phyloP scores from a whole-genome alignment of 2,329 filamentous ascomycete genomes.

The Juglanconis oblonga region DNA sequence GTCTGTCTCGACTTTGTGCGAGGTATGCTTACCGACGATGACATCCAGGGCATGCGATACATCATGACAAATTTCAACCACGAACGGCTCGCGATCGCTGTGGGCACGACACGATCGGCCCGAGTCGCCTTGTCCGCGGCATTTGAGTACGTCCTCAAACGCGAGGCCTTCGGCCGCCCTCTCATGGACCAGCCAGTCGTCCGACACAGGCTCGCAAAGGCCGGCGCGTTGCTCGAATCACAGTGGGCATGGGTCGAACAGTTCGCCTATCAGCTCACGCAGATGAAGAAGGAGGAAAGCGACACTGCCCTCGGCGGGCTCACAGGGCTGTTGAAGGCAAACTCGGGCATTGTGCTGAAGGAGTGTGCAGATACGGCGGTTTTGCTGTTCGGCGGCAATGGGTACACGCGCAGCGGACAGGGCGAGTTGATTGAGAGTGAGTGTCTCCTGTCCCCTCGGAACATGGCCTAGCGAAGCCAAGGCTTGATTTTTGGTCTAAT shows the following conservation, averaged over 20 bases:
- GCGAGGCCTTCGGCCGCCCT: conserved; percentile 40
- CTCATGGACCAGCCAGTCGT: conserved; percentile 75
- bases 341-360: conserved; percentile 68
- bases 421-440: conserved; percentile 69
- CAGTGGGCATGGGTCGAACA: conserved; percentile 72
- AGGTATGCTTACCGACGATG: neutral
- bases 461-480: neutral
- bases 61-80: conserved; percentile 82
- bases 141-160: conserved; percentile 36
- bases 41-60: conserved; percentile 63
- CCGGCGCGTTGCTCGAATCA: conserved; percentile 64
- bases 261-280: conserved; percentile 65
- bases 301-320: conserved; percentile 66
- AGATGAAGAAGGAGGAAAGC: conserved; percentile 58
- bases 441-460: conserved; percentile 27
- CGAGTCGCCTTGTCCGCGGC: conserved; percentile 35
- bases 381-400: conserved; percentile 71
- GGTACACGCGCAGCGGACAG: conserved; percentile 66
- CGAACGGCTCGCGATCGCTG: conserved; percentile 65
- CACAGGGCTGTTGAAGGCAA: conserved; percentile 70
- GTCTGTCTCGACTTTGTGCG: neutral
- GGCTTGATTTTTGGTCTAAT: too few relatives aligned
- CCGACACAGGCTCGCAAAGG: conserved; percentile 68
- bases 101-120: conserved; percentile 61
- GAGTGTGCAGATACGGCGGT: conserved; percentile 69